Evolutionary conservation across 1,284 basidiomycete species (phyloP), one percentile per base, ranked within the genome.

Genomic region (Meripilus lineatus): DNA sequence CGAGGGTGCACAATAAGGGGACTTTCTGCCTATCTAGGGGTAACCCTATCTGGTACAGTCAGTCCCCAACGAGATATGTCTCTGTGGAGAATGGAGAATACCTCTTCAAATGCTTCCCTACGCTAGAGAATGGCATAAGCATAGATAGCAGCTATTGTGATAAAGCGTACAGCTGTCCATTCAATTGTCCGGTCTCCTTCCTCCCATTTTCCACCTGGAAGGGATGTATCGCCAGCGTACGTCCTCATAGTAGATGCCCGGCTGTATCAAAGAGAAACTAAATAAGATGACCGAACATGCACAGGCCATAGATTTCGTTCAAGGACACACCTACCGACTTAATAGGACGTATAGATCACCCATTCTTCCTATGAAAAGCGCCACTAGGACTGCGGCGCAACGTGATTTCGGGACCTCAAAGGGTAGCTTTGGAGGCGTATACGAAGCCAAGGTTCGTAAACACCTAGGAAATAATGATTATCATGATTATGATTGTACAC

Each of bases 261-360:
- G 48, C 89, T 91, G 45, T 38, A 34, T 18, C n/a, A n/a, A n/a
- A n/a, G 28, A 45, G 33, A 4, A 38, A 26, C 28, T 21, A n/a
- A 40, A 32, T 21, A n/a, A 22, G 11, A 20, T 17, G 3, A 15
- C 26, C 26, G 37, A 14, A 13, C 15, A 4, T 22, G n/a, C n/a
- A n/a, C n/a, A n/a, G n/a, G n/a, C n/a, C n/a, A 25, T 11, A 33
- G 32, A 18, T 30, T 30, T n/a, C 23, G 32, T 20, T 24, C 24
- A 32, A 28, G 35, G 23, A 24, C 44, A 49, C 50, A 65, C 78
- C 58, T 53, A 85, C 86, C 81, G 70, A 55, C 77, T 88, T 15
- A 93, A 71, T 3, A 93, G 58, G 1, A 93, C 89, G 55, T 91
- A 88, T 21, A 93, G 59, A 54, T 93, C 87, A 3, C 89, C 89